These are phyloP conservation scores for Kwoniella sp. DNA, from an alignment of 768 basidiomycete genomes.

Conservation along the genomic window DNA sequence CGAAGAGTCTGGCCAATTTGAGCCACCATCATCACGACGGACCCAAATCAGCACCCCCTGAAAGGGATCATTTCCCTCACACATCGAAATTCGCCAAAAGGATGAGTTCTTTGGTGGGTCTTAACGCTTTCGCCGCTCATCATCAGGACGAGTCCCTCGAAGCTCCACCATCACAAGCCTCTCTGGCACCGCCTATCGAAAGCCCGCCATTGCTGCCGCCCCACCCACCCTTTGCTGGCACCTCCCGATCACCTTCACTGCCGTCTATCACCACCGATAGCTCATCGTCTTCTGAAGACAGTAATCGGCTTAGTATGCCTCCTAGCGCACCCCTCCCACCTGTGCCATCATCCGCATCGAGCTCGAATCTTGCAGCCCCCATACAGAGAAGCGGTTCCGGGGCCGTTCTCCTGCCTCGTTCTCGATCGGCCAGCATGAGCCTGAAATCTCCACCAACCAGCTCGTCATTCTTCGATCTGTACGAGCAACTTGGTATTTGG, in stretches of 20 bases:
- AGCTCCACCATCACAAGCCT: constrained; percentile 9
- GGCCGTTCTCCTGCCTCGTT: constrained; percentile 42
- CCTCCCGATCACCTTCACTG: constrained; percentile 18
- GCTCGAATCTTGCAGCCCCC: constrained; percentile 12
- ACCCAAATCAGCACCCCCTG: constrained; percentile 18
- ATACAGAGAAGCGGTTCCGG: constrained; percentile 20
- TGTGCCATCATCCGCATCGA: constrained; percentile 4
- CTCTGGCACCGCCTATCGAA: constrained; percentile 26
- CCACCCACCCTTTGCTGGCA: constrained; percentile 41
- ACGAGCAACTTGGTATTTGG: constrained; percentile 53
- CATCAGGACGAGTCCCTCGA: constrained; percentile 12
- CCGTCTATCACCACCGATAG: constrained; percentile 25
- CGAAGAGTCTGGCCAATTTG: constrained; percentile 43
- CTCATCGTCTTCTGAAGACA: constrained; percentile 17
- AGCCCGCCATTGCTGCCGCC: constrained; percentile 47
- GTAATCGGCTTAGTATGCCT: constrained; percentile 17
- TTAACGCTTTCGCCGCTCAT: constrained; percentile 14
- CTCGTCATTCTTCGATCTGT: constrained; percentile 52
- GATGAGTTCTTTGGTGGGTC: constrained; percentile 26
- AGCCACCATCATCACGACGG: constrained; percentile 7
- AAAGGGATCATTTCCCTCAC: constrained; percentile 16
- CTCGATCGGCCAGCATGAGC: constrained; percentile 47
- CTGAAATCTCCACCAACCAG: constrained; percentile 49
- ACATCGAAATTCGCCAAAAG: constrained; percentile 24
- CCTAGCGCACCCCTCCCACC: constrained; percentile 27